Evolutionary conservation across 768 basidiomycete species (phyloP), one percentile per base, ranked within the genome.

Genomic region (Xerocomellus amylosporus): DNA sequence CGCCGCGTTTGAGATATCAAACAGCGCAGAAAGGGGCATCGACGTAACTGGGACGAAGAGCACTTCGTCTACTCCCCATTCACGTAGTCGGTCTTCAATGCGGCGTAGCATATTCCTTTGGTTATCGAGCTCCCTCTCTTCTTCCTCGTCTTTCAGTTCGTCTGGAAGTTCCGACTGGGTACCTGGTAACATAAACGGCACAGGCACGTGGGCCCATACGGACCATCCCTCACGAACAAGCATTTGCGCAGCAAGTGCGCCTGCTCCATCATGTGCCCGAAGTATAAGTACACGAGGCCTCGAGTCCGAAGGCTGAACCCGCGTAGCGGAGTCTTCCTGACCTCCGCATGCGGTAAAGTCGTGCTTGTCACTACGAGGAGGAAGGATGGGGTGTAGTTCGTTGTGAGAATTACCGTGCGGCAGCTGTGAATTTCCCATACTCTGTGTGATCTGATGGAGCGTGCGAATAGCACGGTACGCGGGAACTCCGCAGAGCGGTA

Each of bases 381-480:
- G 62, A 12, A 60, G 53, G 17, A 68, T 58, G 22, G 68, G 68
- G 10, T 68, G 68, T 12, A 64, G 46, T 41, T 68, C 66, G n/a
- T 61, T 59, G 39, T 70, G 64, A 49, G 61, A 64, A 20, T 62
- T 51, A 5, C 58, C 71, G 26, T 61, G 61, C n/a, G 53, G 60
- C 13, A 71, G 50, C 55, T 52, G 64, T 45, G 58, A 51, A 46
- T 51, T 64, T 6, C 63, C 65, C 56, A 64, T 46, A n/a, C 55
- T 53, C 37, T 58, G 56, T 13, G 69, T 72, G 14, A 72, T 69
- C 38, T 61, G 71, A 22, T 77, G 73, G 56, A 87, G 82, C 0
- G 88, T 87, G 41, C 88, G 82, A 9, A 93, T 78, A 1, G 90
- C 91, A 14, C 93, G 84, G 62, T 90, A 85, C 0, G 93, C 90